Percentiles rank a stretch among this genome's conserved stretches.
These are phyloP conservation scores for Mallotus japonicus DNA, from an alignment of 441 rosid species.

Conservation along the genomic window DNA sequence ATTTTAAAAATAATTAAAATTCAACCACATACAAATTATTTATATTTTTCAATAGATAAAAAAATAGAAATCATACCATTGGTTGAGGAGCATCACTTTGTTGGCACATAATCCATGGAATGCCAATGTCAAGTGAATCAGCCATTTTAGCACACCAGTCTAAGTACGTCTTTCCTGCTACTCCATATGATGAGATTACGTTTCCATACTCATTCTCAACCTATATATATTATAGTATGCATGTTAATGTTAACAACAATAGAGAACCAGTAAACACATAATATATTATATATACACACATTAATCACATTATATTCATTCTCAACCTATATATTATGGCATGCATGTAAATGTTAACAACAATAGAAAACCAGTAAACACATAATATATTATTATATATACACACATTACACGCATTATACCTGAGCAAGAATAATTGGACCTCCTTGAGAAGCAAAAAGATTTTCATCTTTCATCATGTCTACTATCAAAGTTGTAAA, in stretches of 20 bases:
- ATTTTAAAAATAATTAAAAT: no score
- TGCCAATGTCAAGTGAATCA: constrained; percentile 44
- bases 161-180: constrained; percentile 49
- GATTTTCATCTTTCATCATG: constrained; percentile 47
- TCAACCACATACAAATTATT: no score
- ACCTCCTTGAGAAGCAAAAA: constrained; percentile 79
- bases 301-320: constrained; percentile 41
- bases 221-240: no score
- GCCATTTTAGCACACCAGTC: constrained; percentile 78
- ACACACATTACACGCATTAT: background rate
- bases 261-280: no score
- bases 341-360: no score
- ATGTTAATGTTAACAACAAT: no score
- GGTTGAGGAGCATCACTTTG: constrained; percentile 54
- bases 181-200: constrained; percentile 40
- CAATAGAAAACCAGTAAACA: no score
- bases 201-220: constrained; percentile 63
- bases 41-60: background rate
- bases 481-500: constrained; percentile 51
- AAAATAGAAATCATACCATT: constrained; percentile 34
- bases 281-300: no score
- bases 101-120: constrained; percentile 88
- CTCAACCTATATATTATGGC: background rate
- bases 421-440: constrained; percentile 71
- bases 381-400: no score